These are phyloP conservation scores for Onygenales sp. DNA, from an alignment of 2,329 filamentous ascomycete genomes.

Conservation along the genomic window DNA sequence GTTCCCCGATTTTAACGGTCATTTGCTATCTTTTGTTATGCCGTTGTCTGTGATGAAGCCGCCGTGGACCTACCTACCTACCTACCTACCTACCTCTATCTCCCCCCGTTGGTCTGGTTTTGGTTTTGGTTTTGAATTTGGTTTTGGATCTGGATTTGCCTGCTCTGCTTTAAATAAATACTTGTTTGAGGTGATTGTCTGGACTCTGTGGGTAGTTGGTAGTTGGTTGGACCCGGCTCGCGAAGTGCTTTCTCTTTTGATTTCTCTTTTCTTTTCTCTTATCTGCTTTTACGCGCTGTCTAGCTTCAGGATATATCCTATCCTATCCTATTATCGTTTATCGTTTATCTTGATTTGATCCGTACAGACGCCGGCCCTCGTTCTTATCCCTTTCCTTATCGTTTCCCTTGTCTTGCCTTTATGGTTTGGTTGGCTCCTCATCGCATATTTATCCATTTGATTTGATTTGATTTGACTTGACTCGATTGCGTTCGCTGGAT, in stretches of 20 bases:
- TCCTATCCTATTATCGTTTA: no score
- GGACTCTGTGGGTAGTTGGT: no score
- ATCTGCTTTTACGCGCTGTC: slow-evolving; percentile 9
- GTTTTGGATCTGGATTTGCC: not conserved
- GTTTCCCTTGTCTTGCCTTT: slow-evolving; percentile 6
- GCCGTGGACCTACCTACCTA: no score
- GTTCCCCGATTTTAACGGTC: not conserved
- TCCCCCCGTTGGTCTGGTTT: not conserved
- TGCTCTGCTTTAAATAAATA: not conserved
- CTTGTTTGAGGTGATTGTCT: not conserved
- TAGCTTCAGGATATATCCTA: no score
- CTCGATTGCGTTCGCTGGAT: no score
- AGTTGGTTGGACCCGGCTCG: no score
- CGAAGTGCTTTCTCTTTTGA: not conserved
- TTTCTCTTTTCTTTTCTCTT: not conserved
- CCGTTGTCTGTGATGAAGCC: not conserved
- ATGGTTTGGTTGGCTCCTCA: slow-evolving; percentile 20
- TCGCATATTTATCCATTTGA: slow-evolving; percentile 26
- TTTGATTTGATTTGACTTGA: slow-evolving; percentile 3
- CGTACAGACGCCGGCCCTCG: not conserved
- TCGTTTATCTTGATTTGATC: no score
- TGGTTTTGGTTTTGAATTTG: not conserved
- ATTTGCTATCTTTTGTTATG: not conserved
- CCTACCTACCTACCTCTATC: not conserved
- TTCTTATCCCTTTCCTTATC: slow-evolving; percentile 9